Percentiles rank a stretch among this genome's conserved stretches.
Conservation (phyloP, 345 rosid species). For the Excoecaria cochinchinensis region DNA sequence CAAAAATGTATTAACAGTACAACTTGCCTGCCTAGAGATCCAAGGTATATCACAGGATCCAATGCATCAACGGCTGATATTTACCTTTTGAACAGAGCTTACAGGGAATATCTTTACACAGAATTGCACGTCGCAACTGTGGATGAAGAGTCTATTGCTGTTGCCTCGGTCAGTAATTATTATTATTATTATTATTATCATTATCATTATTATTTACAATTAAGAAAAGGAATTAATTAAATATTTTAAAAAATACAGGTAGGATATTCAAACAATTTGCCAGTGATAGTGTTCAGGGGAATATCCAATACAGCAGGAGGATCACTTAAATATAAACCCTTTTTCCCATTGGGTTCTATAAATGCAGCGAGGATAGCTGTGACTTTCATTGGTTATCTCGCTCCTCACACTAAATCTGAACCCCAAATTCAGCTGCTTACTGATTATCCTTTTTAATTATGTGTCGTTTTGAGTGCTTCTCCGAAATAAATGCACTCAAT, state of each 20-base stretch:
- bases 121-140: neutral
- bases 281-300: neutral
- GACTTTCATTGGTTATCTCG: neutral
- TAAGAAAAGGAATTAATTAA: neutral
- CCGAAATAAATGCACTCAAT: too few species aligned
- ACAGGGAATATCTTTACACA: neutral
- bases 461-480: neutral
- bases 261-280: neutral
- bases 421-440: neutral
- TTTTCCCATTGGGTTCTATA: neutral
- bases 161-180: neutral
- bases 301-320: neutral
- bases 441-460: neutral
- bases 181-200: neutral
- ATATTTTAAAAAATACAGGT: neutral
- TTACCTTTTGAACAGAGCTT: neutral
- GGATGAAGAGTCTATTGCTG: neutral
- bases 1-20: neutral
- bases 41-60: neutral
- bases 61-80: neutral
- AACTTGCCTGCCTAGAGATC: neutral
- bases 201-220: neutral
- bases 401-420: neutral
- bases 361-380: neutral
- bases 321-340: neutral